Evolutionary conservation across 768 basidiomycete genomes (phyloP), one percentile per base, ranked within the genome.

Genomic region (Pulveroboletus ravenelii): DNA sequence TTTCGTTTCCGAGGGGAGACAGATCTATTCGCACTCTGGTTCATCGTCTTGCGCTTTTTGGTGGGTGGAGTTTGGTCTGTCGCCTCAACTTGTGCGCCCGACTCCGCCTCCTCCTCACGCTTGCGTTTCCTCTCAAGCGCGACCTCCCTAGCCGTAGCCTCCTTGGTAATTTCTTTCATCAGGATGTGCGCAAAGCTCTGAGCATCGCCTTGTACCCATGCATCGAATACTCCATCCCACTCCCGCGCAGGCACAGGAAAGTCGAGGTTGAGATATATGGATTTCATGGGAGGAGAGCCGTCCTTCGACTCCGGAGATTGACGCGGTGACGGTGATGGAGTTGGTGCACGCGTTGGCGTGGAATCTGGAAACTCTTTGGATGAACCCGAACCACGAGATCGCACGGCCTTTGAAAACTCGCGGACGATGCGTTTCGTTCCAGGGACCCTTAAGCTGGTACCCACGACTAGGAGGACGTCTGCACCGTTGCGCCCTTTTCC

Each of bases 381-480:
- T 47, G 73, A 55, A 17, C 63, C 57, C 13, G 68, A 59, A 3
- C 73, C 71, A 38, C 83, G 76, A 8, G 79, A 74, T 39, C 76
- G 78, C 20, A 90, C 81, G 17, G 87, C 85, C 68, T 88, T 90
- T 23, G 85, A 79, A 67, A 88, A 90, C 67, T 94, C 91, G 50
- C 89, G 80, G 20, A 94, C 89, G 70, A 95, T 89, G 57, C 88
- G 76, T 69, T 93, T 94, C 41, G 93, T 93, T 17, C 93, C 93
- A 9, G 89, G 92, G 14, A 96, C 87, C 55, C 84, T 78, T 51
- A 96, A 70, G 66, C 87, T 92, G 49, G 93, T 95, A 39, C 93
- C 93, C 15, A 90, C 93, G 13, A 96, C 93, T 46, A 96, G 70
- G 34, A 96, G 71, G 40, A 93, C 66, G 70, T 96, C 93, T 8